These are phyloP conservation scores for Chaetomiaceae sp. DNA, from an alignment of 2,329 filamentous ascomycete genomes.

Conservation along the genomic window DNA sequence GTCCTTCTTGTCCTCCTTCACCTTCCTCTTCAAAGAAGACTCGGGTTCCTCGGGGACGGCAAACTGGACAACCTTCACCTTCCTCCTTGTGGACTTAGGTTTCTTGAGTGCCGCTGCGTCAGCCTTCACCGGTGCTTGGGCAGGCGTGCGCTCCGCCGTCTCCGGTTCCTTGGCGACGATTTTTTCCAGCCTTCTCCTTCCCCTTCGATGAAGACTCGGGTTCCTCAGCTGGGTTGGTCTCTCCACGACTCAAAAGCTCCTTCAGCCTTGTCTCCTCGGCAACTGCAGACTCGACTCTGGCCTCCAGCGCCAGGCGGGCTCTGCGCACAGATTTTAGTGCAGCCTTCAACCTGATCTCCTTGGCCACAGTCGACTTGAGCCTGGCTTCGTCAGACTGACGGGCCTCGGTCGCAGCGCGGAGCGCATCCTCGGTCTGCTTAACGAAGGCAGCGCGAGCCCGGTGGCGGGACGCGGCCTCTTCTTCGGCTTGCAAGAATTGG, in stretches of 20 bases:
- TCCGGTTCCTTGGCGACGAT: neutral
- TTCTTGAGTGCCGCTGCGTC: no score
- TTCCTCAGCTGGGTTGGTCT: neutral
- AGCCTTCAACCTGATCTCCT: conserved; percentile 8
- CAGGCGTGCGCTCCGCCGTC: neutral
- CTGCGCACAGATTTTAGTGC: neutral
- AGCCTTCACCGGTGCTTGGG: neutral
- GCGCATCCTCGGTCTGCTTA: neutral
- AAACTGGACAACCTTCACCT: neutral
- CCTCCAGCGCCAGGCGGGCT: neutral
- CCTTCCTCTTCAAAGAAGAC: conserved; percentile 2
- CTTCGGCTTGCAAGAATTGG: neutral
- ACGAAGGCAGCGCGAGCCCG: neutral
- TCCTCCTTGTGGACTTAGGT: neutral
- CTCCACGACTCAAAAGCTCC: neutral
- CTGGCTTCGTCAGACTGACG: neutral
- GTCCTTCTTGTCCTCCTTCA: neutral
- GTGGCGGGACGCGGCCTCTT: neutral
- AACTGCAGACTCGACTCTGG: neutral
- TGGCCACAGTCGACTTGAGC: conserved; percentile 3
- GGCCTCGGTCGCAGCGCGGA: neutral
- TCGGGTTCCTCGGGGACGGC: conserved; percentile 1
- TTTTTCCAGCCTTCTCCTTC: neutral
- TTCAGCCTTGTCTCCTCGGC: conserved; percentile 8
- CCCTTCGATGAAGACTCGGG: neutral